phyloP scores from a whole-genome alignment of 768 basidiomycete genomes.

The Trametes cinnabarina region DNA sequence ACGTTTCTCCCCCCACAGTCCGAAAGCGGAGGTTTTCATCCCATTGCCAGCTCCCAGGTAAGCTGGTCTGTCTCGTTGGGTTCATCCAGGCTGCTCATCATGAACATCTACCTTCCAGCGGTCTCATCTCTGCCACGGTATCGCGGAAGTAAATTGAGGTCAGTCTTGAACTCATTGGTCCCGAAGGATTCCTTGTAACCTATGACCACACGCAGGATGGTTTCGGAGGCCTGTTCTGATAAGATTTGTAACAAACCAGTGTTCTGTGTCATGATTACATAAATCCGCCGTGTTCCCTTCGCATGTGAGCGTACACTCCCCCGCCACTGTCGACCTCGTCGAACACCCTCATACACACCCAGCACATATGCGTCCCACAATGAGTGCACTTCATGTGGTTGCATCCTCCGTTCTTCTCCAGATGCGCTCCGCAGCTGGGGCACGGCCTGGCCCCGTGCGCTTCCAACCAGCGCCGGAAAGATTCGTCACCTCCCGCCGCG shows the following conservation, averaged over 20 bases:
- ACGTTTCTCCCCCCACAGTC: constrained; percentile 38
- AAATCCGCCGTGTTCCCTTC: constrained; percentile 29
- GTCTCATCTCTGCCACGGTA: constrained; percentile 61
- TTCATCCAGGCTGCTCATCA: neutral
- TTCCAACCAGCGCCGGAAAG: constrained; percentile 29
- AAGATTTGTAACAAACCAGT: no score
- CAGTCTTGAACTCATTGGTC: no score
- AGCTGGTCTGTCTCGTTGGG: constrained; percentile 22
- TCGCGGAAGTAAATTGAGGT: constrained; percentile 30
- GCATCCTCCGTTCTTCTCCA: constrained; percentile 40
- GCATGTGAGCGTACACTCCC: constrained; percentile 36
- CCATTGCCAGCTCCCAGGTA: constrained; percentile 86
- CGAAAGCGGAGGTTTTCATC: constrained; percentile 81
- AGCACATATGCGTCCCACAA: constrained; percentile 40
- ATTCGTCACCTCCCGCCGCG: constrained; percentile 5
- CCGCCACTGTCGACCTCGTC: constrained; percentile 17
- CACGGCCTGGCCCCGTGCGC: constrained; percentile 35
- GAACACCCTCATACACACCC: constrained; percentile 39
- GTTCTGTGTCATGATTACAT: no score
- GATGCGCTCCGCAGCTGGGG: constrained; percentile 34
- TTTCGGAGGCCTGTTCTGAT: no score
- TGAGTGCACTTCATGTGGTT: constrained; percentile 39
- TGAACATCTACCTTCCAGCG: constrained; percentile 33
- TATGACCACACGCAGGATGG: no score
- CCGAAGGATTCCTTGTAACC: no score